These are phyloP conservation scores for Hemileccinum rubropunctum DNA, from an alignment of 768 basidiomycete genomes.

Conservation along the genomic window DNA sequence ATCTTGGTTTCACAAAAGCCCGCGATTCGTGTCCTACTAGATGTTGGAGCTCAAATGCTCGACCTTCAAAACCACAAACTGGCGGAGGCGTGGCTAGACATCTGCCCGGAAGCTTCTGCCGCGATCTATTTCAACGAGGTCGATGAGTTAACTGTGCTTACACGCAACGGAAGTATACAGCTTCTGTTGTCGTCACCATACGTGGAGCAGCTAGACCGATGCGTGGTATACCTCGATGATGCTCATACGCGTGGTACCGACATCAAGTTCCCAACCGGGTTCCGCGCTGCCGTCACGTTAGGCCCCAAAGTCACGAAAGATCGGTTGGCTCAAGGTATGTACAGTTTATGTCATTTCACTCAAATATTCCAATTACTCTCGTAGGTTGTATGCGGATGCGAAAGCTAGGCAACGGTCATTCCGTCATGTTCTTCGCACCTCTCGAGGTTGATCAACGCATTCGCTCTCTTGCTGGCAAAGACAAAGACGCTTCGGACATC, in stretches of 20 bases:
- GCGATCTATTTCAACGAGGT: conserved; percentile 22
- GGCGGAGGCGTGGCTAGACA: conserved; percentile 38
- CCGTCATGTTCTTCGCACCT: conserved; percentile 48
- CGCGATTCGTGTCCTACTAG: conserved; percentile 42
- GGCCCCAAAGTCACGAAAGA: conserved; percentile 17
- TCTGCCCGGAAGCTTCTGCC: conserved; percentile 10
- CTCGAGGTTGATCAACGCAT: conserved; percentile 42
- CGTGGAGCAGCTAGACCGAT: background rate
- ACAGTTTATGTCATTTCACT: too few relatives aligned
- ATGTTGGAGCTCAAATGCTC: conserved; percentile 54
- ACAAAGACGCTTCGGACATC: background rate
- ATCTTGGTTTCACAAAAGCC: conserved; percentile 31
- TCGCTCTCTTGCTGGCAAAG: conserved; percentile 23
- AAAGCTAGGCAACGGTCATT: conserved; percentile 44
- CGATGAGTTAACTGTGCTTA: conserved; percentile 26
- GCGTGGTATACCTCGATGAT: conserved; percentile 14
- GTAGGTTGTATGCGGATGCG: conserved; percentile 58
- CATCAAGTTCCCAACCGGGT: conserved; percentile 12
- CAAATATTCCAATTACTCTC: background rate
- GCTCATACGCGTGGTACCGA: conserved; percentile 19
- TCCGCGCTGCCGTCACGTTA: conserved; percentile 13
- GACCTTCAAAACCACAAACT: conserved; percentile 42
- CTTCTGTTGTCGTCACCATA: conserved; percentile 34
- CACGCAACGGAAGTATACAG: conserved; percentile 35
- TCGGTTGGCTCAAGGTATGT: conserved; percentile 15